Evolutionary conservation across 768 basidiomycete genomes (phyloP).

Genomic region (Termitomyces sp.): DNA sequence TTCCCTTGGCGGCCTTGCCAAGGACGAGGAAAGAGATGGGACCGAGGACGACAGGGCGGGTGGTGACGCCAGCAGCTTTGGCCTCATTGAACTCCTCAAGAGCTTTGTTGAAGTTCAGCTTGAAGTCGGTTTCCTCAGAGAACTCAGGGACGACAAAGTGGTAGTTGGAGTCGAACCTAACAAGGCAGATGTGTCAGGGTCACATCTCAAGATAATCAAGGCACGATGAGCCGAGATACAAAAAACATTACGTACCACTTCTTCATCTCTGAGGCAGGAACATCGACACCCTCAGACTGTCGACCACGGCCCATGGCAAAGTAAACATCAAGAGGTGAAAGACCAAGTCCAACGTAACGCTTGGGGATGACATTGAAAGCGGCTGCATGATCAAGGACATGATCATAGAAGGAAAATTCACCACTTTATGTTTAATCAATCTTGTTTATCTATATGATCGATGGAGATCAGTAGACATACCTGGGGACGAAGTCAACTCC

Average conservation of each 20-base stretch:
- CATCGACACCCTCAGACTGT: slow-evolving; percentile 91
- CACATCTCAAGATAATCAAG: not conserved
- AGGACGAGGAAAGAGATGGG: slow-evolving; percentile 94
- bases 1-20: slow-evolving; percentile 85
- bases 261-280: slow-evolving; percentile 98
- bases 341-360: slow-evolving; percentile 81
- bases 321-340: slow-evolving; percentile 90
- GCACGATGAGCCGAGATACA: slow-evolving; percentile 4
- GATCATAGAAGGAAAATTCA: slow-evolving; percentile 98
- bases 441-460: slow-evolving; percentile 12
- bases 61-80: slow-evolving; percentile 78
- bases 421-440: slow-evolving; percentile 50
- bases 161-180: slow-evolving; percentile 97
- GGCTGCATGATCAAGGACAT: slow-evolving; percentile 94
- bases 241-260: slow-evolving; percentile 72
- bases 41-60: slow-evolving; percentile 94
- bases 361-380: slow-evolving; percentile 96
- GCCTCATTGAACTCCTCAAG: slow-evolving; percentile 95
- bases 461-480: slow-evolving; percentile 36
- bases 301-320: slow-evolving; percentile 99
- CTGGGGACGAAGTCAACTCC: slow-evolving; percentile 91
- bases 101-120: slow-evolving; percentile 93
- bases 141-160: slow-evolving; percentile 98
- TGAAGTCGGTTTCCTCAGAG: slow-evolving; percentile 86
- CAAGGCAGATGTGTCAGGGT: slow-evolving; percentile 5